Conservation (phyloP, 257 asterid species). For the Solanum dulcamara region DNA sequence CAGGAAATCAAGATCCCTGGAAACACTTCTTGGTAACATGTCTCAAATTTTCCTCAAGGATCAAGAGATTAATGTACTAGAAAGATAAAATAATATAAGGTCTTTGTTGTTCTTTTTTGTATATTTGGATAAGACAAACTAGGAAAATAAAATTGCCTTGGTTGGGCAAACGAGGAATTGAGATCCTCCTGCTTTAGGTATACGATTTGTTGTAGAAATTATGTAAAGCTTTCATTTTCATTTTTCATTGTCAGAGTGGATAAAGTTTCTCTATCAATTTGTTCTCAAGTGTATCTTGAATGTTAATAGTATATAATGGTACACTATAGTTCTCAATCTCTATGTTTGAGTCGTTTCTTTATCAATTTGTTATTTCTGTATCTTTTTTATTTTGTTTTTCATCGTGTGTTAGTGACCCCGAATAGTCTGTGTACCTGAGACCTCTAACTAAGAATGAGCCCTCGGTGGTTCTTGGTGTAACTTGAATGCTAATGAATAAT, state of each 20-base stretch:
- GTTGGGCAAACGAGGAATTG: neutral
- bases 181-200: neutral
- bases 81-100: neutral
- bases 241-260: constrained; percentile 5
- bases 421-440: neutral
- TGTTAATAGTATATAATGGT: neutral
- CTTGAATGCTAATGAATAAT: neutral
- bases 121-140: neutral
- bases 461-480: neutral
- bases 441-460: neutral
- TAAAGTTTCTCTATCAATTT: neutral
- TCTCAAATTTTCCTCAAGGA: constrained; percentile 13
- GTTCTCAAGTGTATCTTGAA: neutral
- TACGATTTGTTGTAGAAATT: neutral
- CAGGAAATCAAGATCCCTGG: constrained; percentile 57
- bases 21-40: constrained; percentile 44
- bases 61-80: constrained; percentile 28
- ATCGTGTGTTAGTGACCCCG: neutral
- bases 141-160: neutral
- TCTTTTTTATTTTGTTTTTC: neutral
- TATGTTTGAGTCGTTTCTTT: constrained; percentile 9
- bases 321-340: neutral
- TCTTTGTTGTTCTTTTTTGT: neutral
- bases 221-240: neutral
- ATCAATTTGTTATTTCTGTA: constrained; percentile 10